Evolutionary conservation across 2,329 filamentous ascomycete genomes (phyloP).

Genomic region (Chrysoporthe austroafricana): DNA sequence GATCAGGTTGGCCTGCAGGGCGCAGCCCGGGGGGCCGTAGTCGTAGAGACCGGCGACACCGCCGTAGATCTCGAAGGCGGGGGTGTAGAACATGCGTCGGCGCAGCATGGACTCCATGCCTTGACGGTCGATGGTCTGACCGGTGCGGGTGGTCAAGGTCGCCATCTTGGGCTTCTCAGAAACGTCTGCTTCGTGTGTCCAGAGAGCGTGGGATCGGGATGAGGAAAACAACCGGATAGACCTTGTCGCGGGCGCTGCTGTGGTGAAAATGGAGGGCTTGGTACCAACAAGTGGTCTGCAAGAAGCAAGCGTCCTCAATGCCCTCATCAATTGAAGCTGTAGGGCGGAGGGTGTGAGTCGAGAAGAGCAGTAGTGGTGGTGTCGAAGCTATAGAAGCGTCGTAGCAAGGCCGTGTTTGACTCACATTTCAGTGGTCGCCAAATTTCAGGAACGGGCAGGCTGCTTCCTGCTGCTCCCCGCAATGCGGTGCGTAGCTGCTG

Average conservation of each 20-base stretch:
- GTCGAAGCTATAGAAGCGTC: not conserved
- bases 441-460: constrained; percentile 5
- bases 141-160: constrained; percentile 73
- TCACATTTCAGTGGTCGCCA: constrained; percentile 4
- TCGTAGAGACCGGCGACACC: constrained; percentile 89
- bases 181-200: not conserved
- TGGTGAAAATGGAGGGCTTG: constrained; percentile 26
- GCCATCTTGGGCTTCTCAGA: constrained; percentile 20
- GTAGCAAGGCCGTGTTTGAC: constrained; percentile 1
- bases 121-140: constrained; percentile 83
- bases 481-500: not conserved
- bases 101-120: constrained; percentile 84
- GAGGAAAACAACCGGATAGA: constrained; percentile 24
- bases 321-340: constrained; percentile 35
- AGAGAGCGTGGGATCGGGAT: not conserved
- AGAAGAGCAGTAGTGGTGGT: too few relatives aligned
- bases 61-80: constrained; percentile 93
- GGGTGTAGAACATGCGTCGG: constrained; percentile 91
- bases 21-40: constrained; percentile 87
- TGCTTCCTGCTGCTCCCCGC: constrained; percentile 2
- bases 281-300: constrained; percentile 34
- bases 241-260: constrained; percentile 19
- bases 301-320: constrained; percentile 27
- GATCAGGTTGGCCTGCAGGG: constrained; percentile 84
- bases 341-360: not conserved